Evolutionary conservation across 305 asterid species (phyloP).

Genomic region (Solanum chacoense): DNA sequence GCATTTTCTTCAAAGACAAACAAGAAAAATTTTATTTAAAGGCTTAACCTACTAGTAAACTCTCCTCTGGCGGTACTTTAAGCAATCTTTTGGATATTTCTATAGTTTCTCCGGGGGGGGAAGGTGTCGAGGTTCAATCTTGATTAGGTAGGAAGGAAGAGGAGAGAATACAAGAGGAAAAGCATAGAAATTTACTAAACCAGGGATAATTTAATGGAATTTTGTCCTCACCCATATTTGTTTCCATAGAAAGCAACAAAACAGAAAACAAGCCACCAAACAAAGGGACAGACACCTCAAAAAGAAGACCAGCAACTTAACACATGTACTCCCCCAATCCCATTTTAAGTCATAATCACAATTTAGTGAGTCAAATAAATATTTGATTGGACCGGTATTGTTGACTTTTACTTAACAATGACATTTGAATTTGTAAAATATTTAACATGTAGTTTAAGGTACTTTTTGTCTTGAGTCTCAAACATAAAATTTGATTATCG

Average conservation of each 20-base stretch:
- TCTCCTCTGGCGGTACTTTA: neutral
- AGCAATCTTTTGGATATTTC: neutral
- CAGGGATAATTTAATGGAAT: neutral
- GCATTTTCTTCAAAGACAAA: slow-evolving; percentile 31
- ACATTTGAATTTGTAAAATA: neutral
- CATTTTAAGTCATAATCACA: neutral
- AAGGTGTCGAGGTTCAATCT: neutral
- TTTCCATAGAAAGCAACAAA: neutral
- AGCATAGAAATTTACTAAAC: neutral
- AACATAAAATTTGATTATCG: neutral
- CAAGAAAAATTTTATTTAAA: neutral
- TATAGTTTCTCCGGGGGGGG: neutral
- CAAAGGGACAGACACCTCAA: neutral
- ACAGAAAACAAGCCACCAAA: neutral
- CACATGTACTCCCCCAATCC: neutral
- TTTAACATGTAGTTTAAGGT: neutral
- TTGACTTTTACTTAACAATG: neutral
- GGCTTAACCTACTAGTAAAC: neutral
- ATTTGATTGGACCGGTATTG: neutral
- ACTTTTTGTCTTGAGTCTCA: neutral
- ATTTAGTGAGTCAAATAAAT: neutral
- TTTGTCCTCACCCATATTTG: neutral
- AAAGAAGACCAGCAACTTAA: neutral
- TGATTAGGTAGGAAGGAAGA: neutral
- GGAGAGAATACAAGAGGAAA: neutral